A percentile compares a stretch with the other conserved stretches of the same genome.
Conservation (phyloP, 148 eudicot species). For the Cornus controversa region DNA sequence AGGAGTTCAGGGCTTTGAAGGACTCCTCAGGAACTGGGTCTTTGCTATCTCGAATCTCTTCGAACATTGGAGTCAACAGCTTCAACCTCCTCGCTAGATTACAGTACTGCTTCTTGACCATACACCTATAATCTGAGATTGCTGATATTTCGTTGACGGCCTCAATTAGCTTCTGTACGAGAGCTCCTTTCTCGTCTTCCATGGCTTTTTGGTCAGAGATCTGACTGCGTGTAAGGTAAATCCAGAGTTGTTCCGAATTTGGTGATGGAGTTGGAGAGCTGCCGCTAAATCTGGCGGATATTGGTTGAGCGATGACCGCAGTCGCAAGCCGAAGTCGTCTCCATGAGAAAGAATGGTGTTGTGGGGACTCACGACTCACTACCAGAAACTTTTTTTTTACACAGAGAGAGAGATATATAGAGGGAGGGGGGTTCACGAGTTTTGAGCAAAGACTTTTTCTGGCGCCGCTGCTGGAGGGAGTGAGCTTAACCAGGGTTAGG, state of each 20-base stretch:
- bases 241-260: neutral
- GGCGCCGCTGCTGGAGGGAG: slow-evolving; percentile 16
- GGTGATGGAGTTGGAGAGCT: neutral
- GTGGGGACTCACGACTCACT: neutral
- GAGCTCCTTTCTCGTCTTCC: slow-evolving; percentile 55
- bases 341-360: slow-evolving; percentile 17
- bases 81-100: slow-evolving; percentile 78
- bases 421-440: no score
- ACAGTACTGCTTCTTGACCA: slow-evolving; percentile 70
- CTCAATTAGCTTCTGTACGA: slow-evolving; percentile 48
- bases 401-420: no score
- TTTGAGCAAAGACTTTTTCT: neutral
- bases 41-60: slow-evolving; percentile 69
- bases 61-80: slow-evolving; percentile 85
- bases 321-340: slow-evolving; percentile 24
- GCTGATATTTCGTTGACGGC: slow-evolving; percentile 54
- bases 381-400: no score
- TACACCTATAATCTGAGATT: slow-evolving; percentile 47
- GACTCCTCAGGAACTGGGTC: slow-evolving; percentile 30
- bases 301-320: slow-evolving; percentile 13
- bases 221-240: neutral
- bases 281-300: slow-evolving; percentile 1
- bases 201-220: slow-evolving; percentile 13
- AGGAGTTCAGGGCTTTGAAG: slow-evolving; percentile 19
- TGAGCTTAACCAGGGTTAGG: slow-evolving; percentile 17